phyloP scores from a whole-genome alignment of 2,329 filamentous ascomycete genomes.

The Fusarium acutatum region DNA sequence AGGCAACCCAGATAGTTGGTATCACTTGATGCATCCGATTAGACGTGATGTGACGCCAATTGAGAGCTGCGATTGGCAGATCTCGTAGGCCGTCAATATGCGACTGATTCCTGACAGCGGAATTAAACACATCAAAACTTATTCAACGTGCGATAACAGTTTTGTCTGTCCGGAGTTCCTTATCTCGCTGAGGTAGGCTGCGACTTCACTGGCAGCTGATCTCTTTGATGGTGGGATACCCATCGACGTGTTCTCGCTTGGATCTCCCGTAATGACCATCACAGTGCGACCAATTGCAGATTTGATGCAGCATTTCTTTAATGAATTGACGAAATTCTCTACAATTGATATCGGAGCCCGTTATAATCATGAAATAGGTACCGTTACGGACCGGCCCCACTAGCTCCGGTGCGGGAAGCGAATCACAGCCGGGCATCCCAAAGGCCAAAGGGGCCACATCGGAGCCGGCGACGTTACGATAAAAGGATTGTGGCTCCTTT shows the following conservation, averaged over 20 bases:
- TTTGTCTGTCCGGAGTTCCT: background rate
- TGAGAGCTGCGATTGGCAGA: slow-evolving; percentile 22
- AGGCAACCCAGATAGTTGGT: slow-evolving; percentile 15
- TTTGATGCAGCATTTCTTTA: background rate
- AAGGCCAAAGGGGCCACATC: background rate
- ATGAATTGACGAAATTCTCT: background rate
- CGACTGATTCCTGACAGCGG: slow-evolving; percentile 18
- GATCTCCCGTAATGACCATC: background rate
- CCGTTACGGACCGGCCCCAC: slow-evolving; percentile 27
- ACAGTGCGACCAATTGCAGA: background rate
- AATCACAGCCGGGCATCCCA: slow-evolving; percentile 2
- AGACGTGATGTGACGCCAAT: slow-evolving; percentile 23
- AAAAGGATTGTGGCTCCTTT: slow-evolving; percentile 19
- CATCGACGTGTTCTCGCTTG: background rate
- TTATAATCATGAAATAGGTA: background rate
- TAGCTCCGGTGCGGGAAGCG: slow-evolving; percentile 7
- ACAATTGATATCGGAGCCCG: background rate
- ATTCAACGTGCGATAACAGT: background rate
- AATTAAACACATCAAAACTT: slow-evolving; percentile 17
- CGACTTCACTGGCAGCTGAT: background rate
- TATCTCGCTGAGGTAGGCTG: slow-evolving; percentile 3
- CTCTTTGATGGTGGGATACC: slow-evolving; percentile 1
- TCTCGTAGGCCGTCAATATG: slow-evolving; percentile 19
- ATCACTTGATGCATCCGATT: slow-evolving; percentile 29
- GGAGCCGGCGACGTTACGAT: slow-evolving; percentile 4